These are phyloP conservation scores for Allomyces arbusculus DNA, from an alignment of 192 early-diverging fungal genomes.

Conservation along the genomic window DNA sequence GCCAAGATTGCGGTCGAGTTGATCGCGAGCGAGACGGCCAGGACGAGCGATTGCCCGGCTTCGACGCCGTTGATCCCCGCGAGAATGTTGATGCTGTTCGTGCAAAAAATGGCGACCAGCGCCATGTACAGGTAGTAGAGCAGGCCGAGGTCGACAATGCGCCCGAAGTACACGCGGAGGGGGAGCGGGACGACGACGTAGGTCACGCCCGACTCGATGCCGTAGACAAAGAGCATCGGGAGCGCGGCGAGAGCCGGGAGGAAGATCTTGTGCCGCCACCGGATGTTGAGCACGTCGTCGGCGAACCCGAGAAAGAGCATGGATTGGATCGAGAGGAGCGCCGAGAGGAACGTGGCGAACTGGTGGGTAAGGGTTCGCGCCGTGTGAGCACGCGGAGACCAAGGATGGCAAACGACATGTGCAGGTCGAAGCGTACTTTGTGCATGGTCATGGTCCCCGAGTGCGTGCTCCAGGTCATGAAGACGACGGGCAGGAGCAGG, in stretches of 20 bases:
- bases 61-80: constrained; percentile 98
- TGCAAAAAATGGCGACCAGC: constrained; percentile 76
- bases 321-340: constrained; percentile 71
- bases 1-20: constrained; percentile 40
- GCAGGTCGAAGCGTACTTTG: constrained; percentile 12
- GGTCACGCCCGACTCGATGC: constrained; percentile 69
- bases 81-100: constrained; percentile 94
- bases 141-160: constrained; percentile 19
- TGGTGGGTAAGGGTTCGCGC: neutral
- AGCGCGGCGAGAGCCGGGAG: constrained; percentile 81
- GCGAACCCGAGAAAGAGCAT: constrained; percentile 98
- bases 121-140: constrained; percentile 91
- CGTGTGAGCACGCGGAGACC: neutral
- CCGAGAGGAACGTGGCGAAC: constrained; percentile 41
- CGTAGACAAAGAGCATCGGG: constrained; percentile 85
- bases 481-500: constrained; percentile 85
- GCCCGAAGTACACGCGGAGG: constrained; percentile 40
- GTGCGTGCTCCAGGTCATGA: constrained; percentile 57
- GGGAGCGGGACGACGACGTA: constrained; percentile 71
- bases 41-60: constrained; percentile 77
- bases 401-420: constrained; percentile 36
- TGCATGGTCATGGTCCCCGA: constrained; percentile 9
- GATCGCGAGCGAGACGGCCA: constrained; percentile 57
- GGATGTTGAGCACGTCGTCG: constrained; percentile 89
- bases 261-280: constrained; percentile 89